Conservation (phyloP, 2,329 filamentous ascomycete genomes). For the Fusarium napiforme region DNA sequence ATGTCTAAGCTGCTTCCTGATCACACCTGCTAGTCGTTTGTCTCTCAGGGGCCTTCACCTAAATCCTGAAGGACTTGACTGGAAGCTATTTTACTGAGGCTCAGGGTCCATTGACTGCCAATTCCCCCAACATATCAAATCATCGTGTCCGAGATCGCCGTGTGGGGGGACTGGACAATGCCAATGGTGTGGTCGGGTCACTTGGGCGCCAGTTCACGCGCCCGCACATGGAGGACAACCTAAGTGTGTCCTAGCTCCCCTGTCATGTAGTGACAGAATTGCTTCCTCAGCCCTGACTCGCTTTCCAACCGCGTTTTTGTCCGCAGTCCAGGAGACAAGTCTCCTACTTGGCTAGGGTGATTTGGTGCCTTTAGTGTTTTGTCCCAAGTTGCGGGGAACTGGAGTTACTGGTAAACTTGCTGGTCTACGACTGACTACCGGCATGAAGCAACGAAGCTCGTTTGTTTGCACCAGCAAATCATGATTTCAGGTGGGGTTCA, state of each 20-base stretch:
- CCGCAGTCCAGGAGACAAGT: background rate
- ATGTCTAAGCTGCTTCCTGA: constrained; percentile 1
- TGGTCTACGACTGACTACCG: constrained; percentile 23
- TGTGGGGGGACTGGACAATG: constrained; percentile 27
- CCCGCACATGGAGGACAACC: constrained; percentile 25
- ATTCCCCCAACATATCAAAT: constrained; percentile 6
- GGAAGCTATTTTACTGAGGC: background rate
- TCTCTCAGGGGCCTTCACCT: background rate
- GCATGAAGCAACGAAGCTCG: constrained; percentile 17
- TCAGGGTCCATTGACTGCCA: background rate
- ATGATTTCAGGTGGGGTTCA: constrained; percentile 15
- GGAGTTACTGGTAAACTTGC: background rate
- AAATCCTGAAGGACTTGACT: background rate
- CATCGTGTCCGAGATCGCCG: constrained; percentile 19
- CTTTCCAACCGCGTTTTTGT: constrained; percentile 23
- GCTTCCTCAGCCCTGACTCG: constrained; percentile 41
- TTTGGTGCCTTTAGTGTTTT: constrained; percentile 5
- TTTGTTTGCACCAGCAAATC: background rate
- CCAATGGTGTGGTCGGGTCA: constrained; percentile 30
- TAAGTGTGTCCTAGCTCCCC: constrained; percentile 28
- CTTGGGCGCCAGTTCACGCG: constrained; percentile 36
- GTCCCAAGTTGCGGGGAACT: constrained; percentile 27
- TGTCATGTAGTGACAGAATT: constrained; percentile 38
- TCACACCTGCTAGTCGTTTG: background rate
- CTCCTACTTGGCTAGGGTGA: constrained; percentile 20